phyloP scores from a whole-genome alignment of 164 flowering plant species.

The Vitis rupestris region DNA sequence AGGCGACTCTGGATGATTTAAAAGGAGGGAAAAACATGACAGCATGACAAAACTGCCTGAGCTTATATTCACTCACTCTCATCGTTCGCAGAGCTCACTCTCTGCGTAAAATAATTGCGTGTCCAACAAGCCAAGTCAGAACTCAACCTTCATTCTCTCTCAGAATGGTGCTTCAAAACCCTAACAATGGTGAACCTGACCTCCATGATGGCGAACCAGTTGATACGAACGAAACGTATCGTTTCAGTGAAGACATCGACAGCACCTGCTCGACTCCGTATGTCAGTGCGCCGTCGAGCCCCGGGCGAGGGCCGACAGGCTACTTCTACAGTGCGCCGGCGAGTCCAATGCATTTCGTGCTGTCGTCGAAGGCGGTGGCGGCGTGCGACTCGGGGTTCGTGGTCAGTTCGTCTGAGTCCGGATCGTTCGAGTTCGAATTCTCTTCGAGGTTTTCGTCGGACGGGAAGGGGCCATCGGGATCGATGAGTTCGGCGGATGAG shows the following conservation, averaged over 20 bases:
- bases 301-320: slow-evolving; percentile 38
- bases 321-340: slow-evolving; percentile 73
- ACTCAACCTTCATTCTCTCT: slow-evolving; percentile 5
- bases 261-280: slow-evolving; percentile 71
- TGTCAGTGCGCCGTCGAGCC: slow-evolving; percentile 71
- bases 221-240: slow-evolving; percentile 5
- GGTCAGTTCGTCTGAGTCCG: slow-evolving; percentile 7
- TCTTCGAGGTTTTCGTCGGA: slow-evolving; percentile 36
- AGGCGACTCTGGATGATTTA: too few relatives aligned
- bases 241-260: slow-evolving; percentile 38
- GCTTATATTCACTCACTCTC: too few relatives aligned
- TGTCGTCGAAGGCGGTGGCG: slow-evolving; percentile 16
- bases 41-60: too few relatives aligned
- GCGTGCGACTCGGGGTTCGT: neutral
- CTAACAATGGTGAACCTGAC: slow-evolving; percentile 13
- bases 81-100: too few relatives aligned
- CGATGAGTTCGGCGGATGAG: slow-evolving; percentile 79
- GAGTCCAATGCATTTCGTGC: slow-evolving; percentile 57
- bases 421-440: slow-evolving; percentile 60
- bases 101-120: too few relatives aligned
- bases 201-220: slow-evolving; percentile 12
- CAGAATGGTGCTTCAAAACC: too few relatives aligned
- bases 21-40: too few relatives aligned
- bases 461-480: slow-evolving; percentile 21
- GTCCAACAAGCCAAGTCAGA: neutral